Percentiles rank a stretch among this genome's conserved stretches.
Conservation (phyloP, 345 rosid species). For the Brassica cretica region DNA sequence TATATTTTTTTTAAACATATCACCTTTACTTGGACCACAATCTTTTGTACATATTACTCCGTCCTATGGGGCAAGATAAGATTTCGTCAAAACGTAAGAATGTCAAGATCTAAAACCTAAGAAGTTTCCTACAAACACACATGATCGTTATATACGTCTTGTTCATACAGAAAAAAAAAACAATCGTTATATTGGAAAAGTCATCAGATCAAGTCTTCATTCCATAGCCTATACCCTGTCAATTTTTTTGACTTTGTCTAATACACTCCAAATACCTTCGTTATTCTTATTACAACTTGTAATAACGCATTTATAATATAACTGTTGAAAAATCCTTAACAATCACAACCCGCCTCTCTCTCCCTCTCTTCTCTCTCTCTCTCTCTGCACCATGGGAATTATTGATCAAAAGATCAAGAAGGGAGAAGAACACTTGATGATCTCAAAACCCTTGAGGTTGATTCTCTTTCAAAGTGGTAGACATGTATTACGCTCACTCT, state of each 20-base stretch:
- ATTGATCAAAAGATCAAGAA: conserved; percentile 17
- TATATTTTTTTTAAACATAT: not conserved
- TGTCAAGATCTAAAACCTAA: not conserved
- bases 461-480: conserved; percentile 12
- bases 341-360: conserved; percentile 1
- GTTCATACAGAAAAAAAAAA: not conserved
- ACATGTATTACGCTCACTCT: conserved; percentile 29
- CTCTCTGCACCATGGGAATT: conserved; percentile 14
- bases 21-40: conserved; percentile 2
- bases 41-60: conserved; percentile 3
- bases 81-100: conserved; percentile 6
- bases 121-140: not conserved
- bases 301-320: conserved; percentile 13
- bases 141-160: not conserved
- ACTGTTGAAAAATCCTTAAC: conserved; percentile 16
- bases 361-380: conserved; percentile 8
- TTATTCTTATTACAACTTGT: conserved; percentile 29
- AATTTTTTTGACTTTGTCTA: conserved; percentile 25
- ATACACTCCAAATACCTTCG: conserved; percentile 2
- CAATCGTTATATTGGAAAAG: not conserved
- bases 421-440: conserved; percentile 26
- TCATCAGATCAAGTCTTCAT: conserved; percentile 1
- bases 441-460: conserved; percentile 28
- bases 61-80: conserved; percentile 7
- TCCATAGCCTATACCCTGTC: conserved; percentile 2